Base-by-base conservation (phyloP, 2,329 filamentous ascomycete genomes). In the Eutypella sp. region DNA sequence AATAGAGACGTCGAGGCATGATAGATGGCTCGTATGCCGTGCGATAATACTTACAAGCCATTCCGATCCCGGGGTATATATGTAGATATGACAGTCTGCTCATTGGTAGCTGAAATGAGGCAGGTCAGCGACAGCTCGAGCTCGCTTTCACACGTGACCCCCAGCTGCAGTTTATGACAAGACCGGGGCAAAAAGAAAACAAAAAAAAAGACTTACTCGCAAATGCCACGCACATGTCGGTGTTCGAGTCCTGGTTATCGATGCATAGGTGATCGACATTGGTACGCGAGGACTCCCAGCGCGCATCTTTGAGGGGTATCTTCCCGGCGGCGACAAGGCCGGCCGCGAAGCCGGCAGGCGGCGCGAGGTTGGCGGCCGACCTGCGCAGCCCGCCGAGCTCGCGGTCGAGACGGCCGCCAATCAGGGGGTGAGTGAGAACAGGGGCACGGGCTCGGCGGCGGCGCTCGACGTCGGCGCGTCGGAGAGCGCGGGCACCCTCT, bases 11-110 rank as follows among this genome's bases (percentile, higher is more conserved):
- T n/a, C n/a, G n/a, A n/a, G n/a, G n/a, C n/a, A n/a, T n/a, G n/a
- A n/a, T n/a, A n/a, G n/a, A n/a, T n/a, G n/a, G n/a, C n/a, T 19
- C 34, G 44, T 29, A 47, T 33, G 4, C 22, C 22, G 16, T 22
- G 5, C 18, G 11, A 19, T 19, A 3, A 29, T 23, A 49, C 59
- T 34, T 59, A 75, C 72, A 55, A 57, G 7, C 69, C 68, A n/a
- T 72, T 65, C 3, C 59, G 51, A 42, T 78, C 70, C 29, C 67
- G 66, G 3, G 68, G 63, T 2, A 79, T 58, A 44, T 75, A 72
- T 3, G 60, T 64, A 2, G 67, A 69, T 9, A 66, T 53, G 41
- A 75, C 46, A 3, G 54, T 57, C 16, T 58, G 49, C 13, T 65
- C 64, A 42, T 68, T 65, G 34, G 65, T 38, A 22, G 60, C 70